Percentiles rank a stretch among this genome's conserved stretches.
These are phyloP conservation scores for Chlamydomonas incerta DNA, from an alignment of 139 green algal species.

Conservation along the genomic window DNA sequence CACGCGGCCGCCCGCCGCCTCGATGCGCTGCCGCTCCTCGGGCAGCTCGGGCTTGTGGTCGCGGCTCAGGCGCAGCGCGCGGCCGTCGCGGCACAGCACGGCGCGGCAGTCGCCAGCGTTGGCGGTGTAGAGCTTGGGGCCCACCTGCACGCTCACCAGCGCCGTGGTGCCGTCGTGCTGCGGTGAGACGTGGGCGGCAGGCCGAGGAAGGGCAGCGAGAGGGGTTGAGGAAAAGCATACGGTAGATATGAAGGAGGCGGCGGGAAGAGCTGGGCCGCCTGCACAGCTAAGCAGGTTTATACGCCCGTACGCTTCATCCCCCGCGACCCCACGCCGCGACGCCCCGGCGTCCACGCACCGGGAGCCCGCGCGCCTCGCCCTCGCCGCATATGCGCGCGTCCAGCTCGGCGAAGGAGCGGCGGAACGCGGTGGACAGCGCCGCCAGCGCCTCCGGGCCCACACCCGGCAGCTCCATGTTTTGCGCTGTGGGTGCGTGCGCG, in stretches of 20 bases:
- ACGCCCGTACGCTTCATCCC: too few species aligned
- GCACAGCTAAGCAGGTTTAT: too few species aligned
- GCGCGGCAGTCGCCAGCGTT: slow-evolving; percentile 72
- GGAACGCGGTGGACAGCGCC: neutral
- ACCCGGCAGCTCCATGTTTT: slow-evolving; percentile 7
- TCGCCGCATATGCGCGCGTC: slow-evolving; percentile 7
- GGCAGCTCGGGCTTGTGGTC: slow-evolving; percentile 81
- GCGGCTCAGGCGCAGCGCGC: slow-evolving; percentile 64
- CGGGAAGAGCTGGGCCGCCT: too few species aligned
- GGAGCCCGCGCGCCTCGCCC: neutral
- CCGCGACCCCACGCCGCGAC: too few species aligned
- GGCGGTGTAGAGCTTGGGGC: slow-evolving; percentile 48
- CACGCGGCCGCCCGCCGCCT: slow-evolving; percentile 60
- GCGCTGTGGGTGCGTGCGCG: too few species aligned
- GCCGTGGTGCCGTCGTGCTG: slow-evolving; percentile 61
- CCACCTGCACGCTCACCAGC: slow-evolving; percentile 52
- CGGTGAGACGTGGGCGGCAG: too few species aligned
- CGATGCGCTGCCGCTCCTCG: slow-evolving; percentile 62
- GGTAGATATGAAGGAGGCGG: too few species aligned
- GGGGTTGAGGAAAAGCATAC: too few species aligned
- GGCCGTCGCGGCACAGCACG: slow-evolving; percentile 62
- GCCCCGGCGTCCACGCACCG: too few species aligned
- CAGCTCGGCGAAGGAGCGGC: neutral
- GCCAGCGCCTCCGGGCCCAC: slow-evolving; percentile 1
- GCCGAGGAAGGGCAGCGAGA: too few species aligned